Conservation (phyloP, 2,329 filamentous ascomycete genomes). For the Paecilomyces variotii region DNA sequence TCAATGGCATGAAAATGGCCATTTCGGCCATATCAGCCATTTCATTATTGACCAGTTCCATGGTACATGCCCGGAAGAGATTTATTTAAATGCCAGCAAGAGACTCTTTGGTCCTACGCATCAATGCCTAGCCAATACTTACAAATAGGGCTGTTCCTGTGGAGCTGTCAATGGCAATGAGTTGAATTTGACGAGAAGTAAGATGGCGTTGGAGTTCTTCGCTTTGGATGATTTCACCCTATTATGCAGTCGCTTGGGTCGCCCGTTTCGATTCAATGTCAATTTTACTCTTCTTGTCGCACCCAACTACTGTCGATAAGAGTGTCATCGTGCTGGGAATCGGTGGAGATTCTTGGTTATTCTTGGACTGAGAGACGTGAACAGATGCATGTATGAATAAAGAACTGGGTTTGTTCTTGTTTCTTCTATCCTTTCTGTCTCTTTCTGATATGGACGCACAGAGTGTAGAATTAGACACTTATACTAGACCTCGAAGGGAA, state of each 20-base stretch:
- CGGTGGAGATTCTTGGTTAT: neutral
- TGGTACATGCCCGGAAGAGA: neutral
- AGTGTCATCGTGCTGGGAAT: neutral
- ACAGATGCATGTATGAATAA: neutral
- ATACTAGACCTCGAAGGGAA: neutral
- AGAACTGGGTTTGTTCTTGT: neutral
- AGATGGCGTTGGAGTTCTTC: neutral
- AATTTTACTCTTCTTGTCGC: neutral
- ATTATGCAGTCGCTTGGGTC: neutral
- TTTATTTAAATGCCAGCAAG: neutral
- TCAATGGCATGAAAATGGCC: constrained; percentile 36
- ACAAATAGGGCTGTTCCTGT: neutral
- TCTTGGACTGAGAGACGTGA: neutral
- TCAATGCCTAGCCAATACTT: neutral
- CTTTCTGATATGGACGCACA: neutral
- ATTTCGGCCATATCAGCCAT: constrained; percentile 36
- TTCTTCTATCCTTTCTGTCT: neutral
- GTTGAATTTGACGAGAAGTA: neutral
- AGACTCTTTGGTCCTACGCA: neutral
- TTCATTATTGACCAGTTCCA: neutral
- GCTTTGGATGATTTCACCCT: neutral
- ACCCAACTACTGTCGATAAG: neutral
- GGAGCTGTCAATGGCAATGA: neutral
- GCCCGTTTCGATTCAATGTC: neutral
- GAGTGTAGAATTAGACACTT: neutral